Evolutionary conservation across 2,329 filamentous ascomycete species (phyloP), one percentile per base, ranked within the genome.

Genomic region (Cytospora leucostoma): DNA sequence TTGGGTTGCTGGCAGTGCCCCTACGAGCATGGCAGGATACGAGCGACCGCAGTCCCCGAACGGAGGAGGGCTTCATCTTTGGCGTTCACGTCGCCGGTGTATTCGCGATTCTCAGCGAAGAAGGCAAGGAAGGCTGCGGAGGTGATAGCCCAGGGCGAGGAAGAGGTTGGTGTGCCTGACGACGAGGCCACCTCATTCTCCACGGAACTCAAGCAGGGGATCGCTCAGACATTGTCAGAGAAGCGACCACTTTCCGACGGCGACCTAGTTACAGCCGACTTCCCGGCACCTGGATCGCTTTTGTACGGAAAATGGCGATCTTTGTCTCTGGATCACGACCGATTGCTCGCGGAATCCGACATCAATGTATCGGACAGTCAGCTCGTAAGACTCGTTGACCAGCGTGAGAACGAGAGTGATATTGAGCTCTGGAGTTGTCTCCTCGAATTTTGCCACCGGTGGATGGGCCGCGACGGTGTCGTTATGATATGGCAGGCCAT

Each of bases 341-440:
- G 66, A 50, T 63, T 74, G 50, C 55, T 64, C 58, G 56, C 68
- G 1, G 71, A 74, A 66, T 67, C 70, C 6, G 68, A 72, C 37
- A 56, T 67, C 47, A 62, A 55, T 19, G 62, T n/a, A 40, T 50
- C 40, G 35, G 40, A 21, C 27, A 61, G 17, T n/a, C 27, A 1
- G 11, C 15, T 53, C 6, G 49, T 62, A 37, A 67, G 69, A 10
- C 64, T 70, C 3, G 67, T 75, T 19, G 71, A 75, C 57, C 65
- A 62, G 11, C 68, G 69, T 7, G 68, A 68, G 17, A 67, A 73
- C 52, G 66, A 65, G n/a, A 64, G 64, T 51, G 73, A 75, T 56
- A 64, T 74, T n/a, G 53, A 67, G 15, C 68, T 75, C 7, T 75
- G 74, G 74, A 65, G 67, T 21, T 73, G 71, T 44, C 65, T 75